Conservation (phyloP, 345 rosid species). For the Cardiospermum halicacabum region DNA sequence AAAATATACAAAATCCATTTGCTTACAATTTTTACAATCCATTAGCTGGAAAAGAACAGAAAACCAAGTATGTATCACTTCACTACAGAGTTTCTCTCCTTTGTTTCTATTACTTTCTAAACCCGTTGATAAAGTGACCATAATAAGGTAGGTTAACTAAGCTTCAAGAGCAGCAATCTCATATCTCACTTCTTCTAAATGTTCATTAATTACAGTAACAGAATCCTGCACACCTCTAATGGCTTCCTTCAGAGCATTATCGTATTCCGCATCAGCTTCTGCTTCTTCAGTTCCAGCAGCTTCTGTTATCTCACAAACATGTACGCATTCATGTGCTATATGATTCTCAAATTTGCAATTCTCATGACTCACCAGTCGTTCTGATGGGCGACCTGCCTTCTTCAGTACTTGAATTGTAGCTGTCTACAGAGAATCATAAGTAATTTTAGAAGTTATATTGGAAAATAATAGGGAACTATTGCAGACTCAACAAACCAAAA, state of each 20-base stretch:
- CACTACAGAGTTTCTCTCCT: too few relatives aligned
- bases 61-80: too few relatives aligned
- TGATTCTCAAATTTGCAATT: slow-evolving; percentile 68
- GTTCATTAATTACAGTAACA: slow-evolving; percentile 75
- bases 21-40: too few relatives aligned
- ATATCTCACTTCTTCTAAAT: slow-evolving; percentile 72
- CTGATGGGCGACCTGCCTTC: slow-evolving; percentile 84
- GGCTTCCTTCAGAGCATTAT: slow-evolving; percentile 82
- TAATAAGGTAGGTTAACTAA: slow-evolving; percentile 13
- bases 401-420: slow-evolving; percentile 83
- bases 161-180: slow-evolving; percentile 69
- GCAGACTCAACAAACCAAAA: not conserved
- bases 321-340: slow-evolving; percentile 69
- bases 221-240: slow-evolving; percentile 84
- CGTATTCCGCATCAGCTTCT: slow-evolving; percentile 81
- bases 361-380: slow-evolving; percentile 63
- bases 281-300: slow-evolving; percentile 86
- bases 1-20: too few relatives aligned
- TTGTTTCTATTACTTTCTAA: too few relatives aligned
- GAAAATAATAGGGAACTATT: not conserved
- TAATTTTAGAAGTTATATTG: slow-evolving; percentile 1
- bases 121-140: too few relatives aligned
- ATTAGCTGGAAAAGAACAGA: too few relatives aligned
- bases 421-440: slow-evolving; percentile 36
- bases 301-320: slow-evolving; percentile 85